These are phyloP conservation scores for Orbilia oligospora DNA, from an alignment of 2,329 filamentous ascomycete species.

Conservation along the genomic window DNA sequence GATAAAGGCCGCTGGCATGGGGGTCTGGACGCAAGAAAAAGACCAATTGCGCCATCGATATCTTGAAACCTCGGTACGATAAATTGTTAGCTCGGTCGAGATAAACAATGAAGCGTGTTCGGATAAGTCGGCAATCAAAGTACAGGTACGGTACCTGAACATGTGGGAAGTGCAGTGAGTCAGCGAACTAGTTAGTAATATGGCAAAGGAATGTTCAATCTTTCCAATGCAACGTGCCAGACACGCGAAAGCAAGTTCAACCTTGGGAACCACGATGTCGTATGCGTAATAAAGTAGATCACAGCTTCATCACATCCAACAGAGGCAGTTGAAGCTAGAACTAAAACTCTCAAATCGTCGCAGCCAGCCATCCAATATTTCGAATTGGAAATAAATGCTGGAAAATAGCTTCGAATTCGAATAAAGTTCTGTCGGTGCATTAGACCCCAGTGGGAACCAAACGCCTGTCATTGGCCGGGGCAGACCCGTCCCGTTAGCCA, in stretches of 20 bases:
- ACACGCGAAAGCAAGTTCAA: not conserved
- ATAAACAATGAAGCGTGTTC: not conserved
- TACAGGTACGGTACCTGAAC: not conserved
- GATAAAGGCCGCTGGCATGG: not conserved
- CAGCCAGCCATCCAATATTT: not conserved
- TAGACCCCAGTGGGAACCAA: not conserved
- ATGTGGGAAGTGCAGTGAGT: no score
- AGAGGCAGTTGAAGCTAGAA: not conserved
- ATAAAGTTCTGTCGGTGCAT: not conserved
- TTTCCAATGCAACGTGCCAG: not conserved
- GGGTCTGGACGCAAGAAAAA: slow-evolving; percentile 13
- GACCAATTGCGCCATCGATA: slow-evolving; percentile 6
- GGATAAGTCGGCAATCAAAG: slow-evolving; percentile 41
- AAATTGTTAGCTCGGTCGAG: not conserved
- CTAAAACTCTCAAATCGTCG: not conserved
- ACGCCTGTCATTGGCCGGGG: slow-evolving; percentile 12
- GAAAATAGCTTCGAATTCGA: not conserved
- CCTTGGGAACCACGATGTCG: slow-evolving; percentile 2
- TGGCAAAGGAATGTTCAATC: not conserved
- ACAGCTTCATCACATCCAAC: not conserved
- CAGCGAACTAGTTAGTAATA: not conserved
- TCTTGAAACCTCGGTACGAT: not conserved
- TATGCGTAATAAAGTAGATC: not conserved
- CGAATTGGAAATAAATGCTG: not conserved
- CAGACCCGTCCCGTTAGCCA: slow-evolving; percentile 8